phyloP scores from a whole-genome alignment of 139 green algal genomes.

The Picochlorum sp. region DNA sequence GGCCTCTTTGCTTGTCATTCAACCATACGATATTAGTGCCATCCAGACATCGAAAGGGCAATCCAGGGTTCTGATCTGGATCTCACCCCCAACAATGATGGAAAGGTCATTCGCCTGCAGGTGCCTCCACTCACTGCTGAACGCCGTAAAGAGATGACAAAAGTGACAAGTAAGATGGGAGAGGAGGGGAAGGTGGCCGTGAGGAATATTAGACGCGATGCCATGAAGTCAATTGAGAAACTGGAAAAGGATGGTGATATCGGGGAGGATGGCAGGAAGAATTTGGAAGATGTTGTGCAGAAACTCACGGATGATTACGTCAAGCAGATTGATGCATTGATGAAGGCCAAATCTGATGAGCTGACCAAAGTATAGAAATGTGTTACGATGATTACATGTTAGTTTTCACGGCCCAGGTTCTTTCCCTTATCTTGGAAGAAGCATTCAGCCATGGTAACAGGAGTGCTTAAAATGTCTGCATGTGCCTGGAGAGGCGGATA shows the following conservation, averaged over 20 bases:
- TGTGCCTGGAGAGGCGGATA: too few relatives aligned
- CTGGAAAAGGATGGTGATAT: conserved; percentile 49
- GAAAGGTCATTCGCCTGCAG: conserved; percentile 81
- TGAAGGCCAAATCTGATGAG: conserved; percentile 80
- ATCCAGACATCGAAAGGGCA: conserved; percentile 68
- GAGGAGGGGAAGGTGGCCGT: conserved; percentile 92
- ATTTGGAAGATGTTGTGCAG: conserved; percentile 62
- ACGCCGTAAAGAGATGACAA: conserved; percentile 84
- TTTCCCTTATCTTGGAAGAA: conserved; percentile 16
- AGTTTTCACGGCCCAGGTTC: too few relatives aligned
- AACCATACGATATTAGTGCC: conserved; percentile 79
- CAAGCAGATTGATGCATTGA: conserved; percentile 75
- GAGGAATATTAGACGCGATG: conserved; percentile 83
- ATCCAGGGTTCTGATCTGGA: conserved; percentile 78
- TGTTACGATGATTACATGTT: not conserved
- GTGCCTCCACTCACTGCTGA: conserved; percentile 88
- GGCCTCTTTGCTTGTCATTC: conserved; percentile 67
- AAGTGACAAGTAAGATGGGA: conserved; percentile 72
- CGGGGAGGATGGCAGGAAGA: conserved; percentile 71
- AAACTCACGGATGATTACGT: conserved; percentile 76
- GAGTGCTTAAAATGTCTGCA: too few relatives aligned
- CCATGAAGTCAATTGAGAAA: conserved; percentile 75
- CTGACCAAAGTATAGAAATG: conserved; percentile 67
- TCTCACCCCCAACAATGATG: conserved; percentile 92
- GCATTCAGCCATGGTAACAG: not conserved